Evolutionary conservation across 495 filamentous ascomycete genomes (phyloP), one percentile per base, ranked within the genome.

Genomic region (Talaromyces ruber): DNA sequence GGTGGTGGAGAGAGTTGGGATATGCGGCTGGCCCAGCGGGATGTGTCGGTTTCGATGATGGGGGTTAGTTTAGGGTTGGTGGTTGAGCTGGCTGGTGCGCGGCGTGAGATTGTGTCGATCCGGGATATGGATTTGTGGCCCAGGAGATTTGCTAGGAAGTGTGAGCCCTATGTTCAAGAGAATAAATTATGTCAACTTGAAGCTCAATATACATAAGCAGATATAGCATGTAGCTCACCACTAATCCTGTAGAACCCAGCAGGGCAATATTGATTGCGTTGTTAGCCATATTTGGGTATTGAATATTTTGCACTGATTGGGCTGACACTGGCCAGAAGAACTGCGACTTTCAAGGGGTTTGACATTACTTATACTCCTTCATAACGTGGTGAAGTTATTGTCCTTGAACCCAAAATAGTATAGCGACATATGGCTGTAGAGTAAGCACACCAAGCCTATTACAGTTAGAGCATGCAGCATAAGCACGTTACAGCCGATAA

Each of bases 21-120:
- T 62, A 92, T 78, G 51, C 71, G 71, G 18, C 70, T 64, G 11
- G 82, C 70, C 88, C 88, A 92, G 34, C 78, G 78, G 4, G 76
- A 69, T 29, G 75, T 81, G 51, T 80, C 74, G 34, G 72, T 62
- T 21, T 75, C 72, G 37, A 80, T 70, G 55, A 81, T 67, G 6
- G 77, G 76, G 47, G 75, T 78, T 26, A 81, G 68, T 55, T 79
- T 78, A 58, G 65, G 63, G 53, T 77, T 72, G 1, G 72, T 69
- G 6, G 25, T 28, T 6, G 74, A 64, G 21, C 58, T 61, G 6
- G 75, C 69, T 16, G 77, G 77, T 0, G 72, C 74, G 39, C 77
- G 72, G 16, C 79, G 76, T 18, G 79, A 79, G 63, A 82, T 74
- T 0, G 78, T 79, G 58, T 82, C 74, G 9, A 82, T 68, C 2